These are phyloP conservation scores for Penicillium paneum DNA, from an alignment of 2,329 filamentous ascomycete genomes.

Conservation along the genomic window DNA sequence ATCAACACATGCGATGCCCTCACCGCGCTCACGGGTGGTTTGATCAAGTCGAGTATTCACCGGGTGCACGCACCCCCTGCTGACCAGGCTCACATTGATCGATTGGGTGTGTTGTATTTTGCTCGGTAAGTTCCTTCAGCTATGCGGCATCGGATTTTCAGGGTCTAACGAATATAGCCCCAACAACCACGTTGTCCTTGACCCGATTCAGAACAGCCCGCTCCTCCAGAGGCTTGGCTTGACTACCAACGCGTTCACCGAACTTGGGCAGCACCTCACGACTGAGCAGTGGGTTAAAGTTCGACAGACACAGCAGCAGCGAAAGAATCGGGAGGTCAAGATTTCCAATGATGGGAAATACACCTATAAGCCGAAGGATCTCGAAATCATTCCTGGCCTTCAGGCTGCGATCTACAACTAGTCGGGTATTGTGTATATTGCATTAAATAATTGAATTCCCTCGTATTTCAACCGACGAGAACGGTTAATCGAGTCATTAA, in stretches of 20 bases:
- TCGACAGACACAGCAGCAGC: conserved; percentile 45
- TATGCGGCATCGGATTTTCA: background rate
- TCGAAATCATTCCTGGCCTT: conserved; percentile 45
- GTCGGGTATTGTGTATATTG: background rate
- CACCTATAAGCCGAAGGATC: conserved; percentile 34
- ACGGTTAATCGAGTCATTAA: background rate
- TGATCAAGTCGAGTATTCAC: conserved; percentile 51
- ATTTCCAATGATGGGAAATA: conserved; percentile 40
- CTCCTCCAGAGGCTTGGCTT: conserved; percentile 38
- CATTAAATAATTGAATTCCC: background rate
- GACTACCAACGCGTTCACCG: conserved; percentile 39
- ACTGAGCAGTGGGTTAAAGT: conserved; percentile 43
- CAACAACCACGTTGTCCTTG: conserved; percentile 44
- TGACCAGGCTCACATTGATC: conserved; percentile 48
- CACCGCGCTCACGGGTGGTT: conserved; percentile 50
- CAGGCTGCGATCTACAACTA: conserved; percentile 41
- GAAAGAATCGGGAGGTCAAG: conserved; percentile 33
- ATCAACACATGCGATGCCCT: conserved; percentile 53
- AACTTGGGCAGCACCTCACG: conserved; percentile 42
- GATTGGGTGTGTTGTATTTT: conserved; percentile 47
- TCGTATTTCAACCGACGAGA: background rate
- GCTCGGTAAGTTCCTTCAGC: conserved; percentile 34
- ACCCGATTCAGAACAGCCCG: conserved; percentile 39
- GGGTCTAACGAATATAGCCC: conserved; percentile 25
- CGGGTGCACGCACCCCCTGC: conserved; percentile 49